Evolutionary conservation across 2,329 filamentous ascomycete genomes (phyloP), one percentile per base, ranked within the genome.

Genomic region (Torrubiella hemipterigena): DNA sequence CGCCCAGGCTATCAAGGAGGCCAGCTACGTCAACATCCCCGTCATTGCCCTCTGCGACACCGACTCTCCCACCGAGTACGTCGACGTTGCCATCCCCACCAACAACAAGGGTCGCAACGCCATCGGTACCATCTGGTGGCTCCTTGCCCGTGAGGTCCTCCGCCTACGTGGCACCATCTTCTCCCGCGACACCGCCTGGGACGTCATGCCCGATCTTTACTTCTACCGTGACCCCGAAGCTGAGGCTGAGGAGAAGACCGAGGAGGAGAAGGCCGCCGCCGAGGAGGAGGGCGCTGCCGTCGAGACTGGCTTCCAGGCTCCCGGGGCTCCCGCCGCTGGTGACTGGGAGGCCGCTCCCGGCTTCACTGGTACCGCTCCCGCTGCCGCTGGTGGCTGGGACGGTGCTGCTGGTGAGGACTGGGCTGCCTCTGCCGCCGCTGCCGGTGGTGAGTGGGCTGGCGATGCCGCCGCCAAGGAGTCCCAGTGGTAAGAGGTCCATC

Each of bases 51-150:
- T 98, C 52, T 91, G 83, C 73, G 91, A 98, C 69, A 95, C 89
- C 59, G 91, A 98, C 75, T 96, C 91, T 41, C 91, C 91, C 56
- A 96, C 91, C 65, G 89, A 98, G 71, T 98, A 89, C 73, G 91
- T 98, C 61, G 91, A 98, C 60, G 85, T 96, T 65, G 91, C 91
- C 66, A 98, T 98, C 69, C 91, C 91, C 57, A 95, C 91, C 73
- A 98, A 98, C 85, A 98, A 98, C 85, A 98, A 98, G 82, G 89
- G 87, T 74, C 89, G 91, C 62, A 87, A 96, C 72, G 80, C 93
- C 62, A 98, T 98, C 55, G 91, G 91, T 73, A 76, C 91, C 54
- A 65, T 98, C 71, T 98, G 91, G 91, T 98, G 91, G 91, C 81
- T 98, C 80, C 77, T 98, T 51, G 89, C 91, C 63, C 91, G 91